phyloP scores from a whole-genome alignment of 2,329 filamentous ascomycete species.

The Tolypocladium pustulatum region DNA sequence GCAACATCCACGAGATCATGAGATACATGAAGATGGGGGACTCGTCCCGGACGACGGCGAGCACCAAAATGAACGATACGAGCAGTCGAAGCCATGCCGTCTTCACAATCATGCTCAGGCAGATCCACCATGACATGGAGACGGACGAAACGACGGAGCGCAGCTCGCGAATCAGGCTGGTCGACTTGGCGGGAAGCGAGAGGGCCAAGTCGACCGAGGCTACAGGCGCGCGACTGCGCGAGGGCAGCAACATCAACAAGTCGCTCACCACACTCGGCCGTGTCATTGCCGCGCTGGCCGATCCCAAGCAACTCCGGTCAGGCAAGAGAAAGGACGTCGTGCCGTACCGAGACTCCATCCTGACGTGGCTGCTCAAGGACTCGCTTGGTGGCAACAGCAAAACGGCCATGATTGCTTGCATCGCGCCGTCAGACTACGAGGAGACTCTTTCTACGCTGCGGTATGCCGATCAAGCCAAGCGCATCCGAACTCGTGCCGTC shows the following conservation, averaged over 20 bases:
- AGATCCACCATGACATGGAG: conserved; percentile 93
- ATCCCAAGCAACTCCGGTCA: conserved; percentile 47
- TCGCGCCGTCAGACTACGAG: conserved; percentile 90
- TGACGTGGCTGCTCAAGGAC: conserved; percentile 85
- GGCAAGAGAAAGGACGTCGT: conserved; percentile 58
- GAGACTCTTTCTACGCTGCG: conserved; percentile 92
- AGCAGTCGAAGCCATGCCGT: conserved; percentile 93
- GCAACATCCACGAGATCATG: conserved; percentile 77
- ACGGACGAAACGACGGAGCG: conserved; percentile 98
- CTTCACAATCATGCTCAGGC: conserved; percentile 95
- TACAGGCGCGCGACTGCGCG: conserved; percentile 78
- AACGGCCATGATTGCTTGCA: conserved; percentile 98
- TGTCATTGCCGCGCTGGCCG: conserved; percentile 84
- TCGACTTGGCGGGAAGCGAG: conserved; percentile 91
- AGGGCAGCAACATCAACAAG: conserved; percentile 98
- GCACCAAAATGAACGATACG: conserved; percentile 99
- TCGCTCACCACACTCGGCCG: conserved; percentile 90
- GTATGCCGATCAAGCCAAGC: conserved; percentile 96
- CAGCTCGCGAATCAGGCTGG: conserved; percentile 83
- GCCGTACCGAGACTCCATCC: conserved; percentile 83
- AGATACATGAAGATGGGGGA: conserved; percentile 88
- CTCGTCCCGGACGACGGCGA: conserved; percentile 74
- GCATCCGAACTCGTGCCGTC: conserved; percentile 85
- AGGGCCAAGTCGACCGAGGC: conserved; percentile 92
- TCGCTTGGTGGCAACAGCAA: conserved; percentile 94